phyloP scores from a whole-genome alignment of 192 early-diverging fungal species.

The Gryganskiella cystojenkinii region DNA sequence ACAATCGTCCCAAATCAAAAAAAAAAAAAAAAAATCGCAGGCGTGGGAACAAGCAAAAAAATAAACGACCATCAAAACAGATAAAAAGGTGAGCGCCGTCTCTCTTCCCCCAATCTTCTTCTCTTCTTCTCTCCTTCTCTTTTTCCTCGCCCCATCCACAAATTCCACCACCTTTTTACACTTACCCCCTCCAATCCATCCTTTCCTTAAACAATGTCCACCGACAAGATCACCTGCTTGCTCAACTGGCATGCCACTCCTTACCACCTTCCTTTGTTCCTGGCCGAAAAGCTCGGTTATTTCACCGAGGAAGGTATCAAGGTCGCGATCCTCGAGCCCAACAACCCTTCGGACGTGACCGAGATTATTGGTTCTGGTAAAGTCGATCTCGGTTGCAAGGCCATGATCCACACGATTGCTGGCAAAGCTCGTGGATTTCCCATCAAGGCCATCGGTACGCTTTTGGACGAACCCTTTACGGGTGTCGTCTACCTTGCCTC shows the following conservation, averaged over 20 bases:
- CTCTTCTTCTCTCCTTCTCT: neutral
- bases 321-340: conserved; percentile 75
- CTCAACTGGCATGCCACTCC: conserved; percentile 70
- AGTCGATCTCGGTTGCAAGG: conserved; percentile 71
- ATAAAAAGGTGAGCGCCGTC: too few species aligned
- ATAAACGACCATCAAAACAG: too few species aligned
- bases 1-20: too few species aligned
- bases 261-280: conserved; percentile 72
- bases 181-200: neutral
- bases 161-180: neutral
- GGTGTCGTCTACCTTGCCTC: conserved; percentile 68
- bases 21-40: too few species aligned
- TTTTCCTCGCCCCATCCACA: neutral
- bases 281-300: conserved; percentile 71
- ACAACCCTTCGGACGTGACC: conserved; percentile 72
- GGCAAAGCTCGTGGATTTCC: conserved; percentile 70
- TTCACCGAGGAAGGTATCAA: conserved; percentile 68
- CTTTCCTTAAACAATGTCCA: conserved; percentile 51
- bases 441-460: conserved; percentile 72
- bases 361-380: conserved; percentile 73
- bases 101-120: neutral
- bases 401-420: conserved; percentile 79
- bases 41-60: too few species aligned
- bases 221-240: conserved; percentile 66
- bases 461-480: conserved; percentile 74